phyloP scores from a whole-genome alignment of 129 eudicot genomes.

The Cynara cardunculus region DNA sequence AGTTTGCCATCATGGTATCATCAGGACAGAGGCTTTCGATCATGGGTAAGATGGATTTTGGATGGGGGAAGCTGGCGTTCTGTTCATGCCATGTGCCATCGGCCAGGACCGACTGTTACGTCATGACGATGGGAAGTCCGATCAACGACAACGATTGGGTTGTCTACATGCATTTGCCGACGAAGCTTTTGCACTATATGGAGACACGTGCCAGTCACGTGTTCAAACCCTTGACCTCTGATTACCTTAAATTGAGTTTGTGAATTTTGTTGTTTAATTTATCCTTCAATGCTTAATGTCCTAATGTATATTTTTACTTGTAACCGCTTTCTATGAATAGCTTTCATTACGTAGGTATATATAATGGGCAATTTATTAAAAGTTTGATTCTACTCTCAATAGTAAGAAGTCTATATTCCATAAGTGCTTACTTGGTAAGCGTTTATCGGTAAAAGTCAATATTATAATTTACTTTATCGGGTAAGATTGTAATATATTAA shows the following conservation, averaged over 20 bases:
- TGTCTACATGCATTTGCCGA: constrained; percentile 48
- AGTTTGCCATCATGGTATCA: constrained; percentile 46
- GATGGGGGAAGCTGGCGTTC: constrained; percentile 56
- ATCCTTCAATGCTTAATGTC: background rate
- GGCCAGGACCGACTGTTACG: constrained; percentile 44
- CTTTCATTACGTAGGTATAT: too few relatives aligned
- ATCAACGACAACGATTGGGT: constrained; percentile 57
- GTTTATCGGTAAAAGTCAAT: too few relatives aligned
- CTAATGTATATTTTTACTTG: background rate
- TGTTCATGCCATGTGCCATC: constrained; percentile 58
- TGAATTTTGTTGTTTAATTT: background rate
- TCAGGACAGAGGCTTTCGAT: constrained; percentile 51
- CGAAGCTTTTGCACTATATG: constrained; percentile 38
- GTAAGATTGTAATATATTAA: too few relatives aligned
- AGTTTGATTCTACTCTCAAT: too few relatives aligned
- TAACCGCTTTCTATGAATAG: background rate
- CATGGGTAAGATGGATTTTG: constrained; percentile 48
- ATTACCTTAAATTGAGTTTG: constrained; percentile 22
- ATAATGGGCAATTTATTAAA: too few relatives aligned
- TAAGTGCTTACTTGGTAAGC: too few relatives aligned
- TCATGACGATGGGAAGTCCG: constrained; percentile 62
- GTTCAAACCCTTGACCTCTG: constrained; percentile 36
- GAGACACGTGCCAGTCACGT: constrained; percentile 34
- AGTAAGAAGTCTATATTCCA: too few relatives aligned
- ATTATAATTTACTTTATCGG: too few relatives aligned